These are phyloP conservation scores for Pyrenochaeta sp. DNA, from an alignment of 2,329 filamentous ascomycete species.

Conservation along the genomic window DNA sequence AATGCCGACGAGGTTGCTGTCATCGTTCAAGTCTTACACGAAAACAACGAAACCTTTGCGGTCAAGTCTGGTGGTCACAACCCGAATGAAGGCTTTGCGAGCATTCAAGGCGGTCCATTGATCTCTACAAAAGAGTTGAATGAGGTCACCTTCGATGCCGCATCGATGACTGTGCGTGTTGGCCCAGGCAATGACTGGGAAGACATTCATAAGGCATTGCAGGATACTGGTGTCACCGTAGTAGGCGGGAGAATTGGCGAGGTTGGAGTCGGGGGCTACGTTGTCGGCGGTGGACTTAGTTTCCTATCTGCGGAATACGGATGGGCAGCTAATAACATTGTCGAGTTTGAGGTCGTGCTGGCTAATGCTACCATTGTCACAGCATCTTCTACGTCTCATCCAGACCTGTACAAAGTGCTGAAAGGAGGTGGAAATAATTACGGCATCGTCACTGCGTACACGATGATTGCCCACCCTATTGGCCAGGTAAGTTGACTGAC, in stretches of 20 bases:
- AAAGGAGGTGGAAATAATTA: constrained; percentile 41
- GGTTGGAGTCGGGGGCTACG: constrained; percentile 43
- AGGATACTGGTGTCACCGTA: constrained; percentile 24
- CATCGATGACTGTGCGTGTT: constrained; percentile 29
- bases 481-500: constrained; percentile 23
- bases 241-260: constrained; percentile 41
- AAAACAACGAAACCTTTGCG: constrained; percentile 53
- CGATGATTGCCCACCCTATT: constrained; percentile 33
- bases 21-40: constrained; percentile 58
- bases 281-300: constrained; percentile 37
- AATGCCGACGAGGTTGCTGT: constrained; percentile 61
- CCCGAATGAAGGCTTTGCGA: constrained; percentile 8
- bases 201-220: constrained; percentile 37
- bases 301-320: constrained; percentile 28
- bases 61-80: constrained; percentile 56
- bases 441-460: constrained; percentile 44
- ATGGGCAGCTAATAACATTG: constrained; percentile 27
- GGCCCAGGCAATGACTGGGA: constrained; percentile 47
- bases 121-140: neutral
- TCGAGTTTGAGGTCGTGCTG: constrained; percentile 46
- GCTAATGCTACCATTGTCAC: constrained; percentile 38
- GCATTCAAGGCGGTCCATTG: constrained; percentile 26
- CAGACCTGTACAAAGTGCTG: constrained; percentile 41
- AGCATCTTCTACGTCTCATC: constrained; percentile 9
- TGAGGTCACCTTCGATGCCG: neutral